These are phyloP conservation scores for Colletotrichum destructivum DNA, from an alignment of 2,329 filamentous ascomycete species.

Conservation along the genomic window DNA sequence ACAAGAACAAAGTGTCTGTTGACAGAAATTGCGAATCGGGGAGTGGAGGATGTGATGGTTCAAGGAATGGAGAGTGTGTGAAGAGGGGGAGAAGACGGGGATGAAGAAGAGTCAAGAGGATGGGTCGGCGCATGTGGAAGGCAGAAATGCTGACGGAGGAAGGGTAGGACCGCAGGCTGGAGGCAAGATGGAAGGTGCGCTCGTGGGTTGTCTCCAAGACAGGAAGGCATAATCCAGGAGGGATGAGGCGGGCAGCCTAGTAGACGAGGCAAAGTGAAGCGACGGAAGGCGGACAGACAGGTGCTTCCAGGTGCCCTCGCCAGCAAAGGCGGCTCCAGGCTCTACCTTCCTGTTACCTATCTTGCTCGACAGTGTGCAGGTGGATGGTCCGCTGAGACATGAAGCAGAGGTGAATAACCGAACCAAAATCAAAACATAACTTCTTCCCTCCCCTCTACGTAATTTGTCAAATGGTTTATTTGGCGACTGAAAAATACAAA, in stretches of 20 bases:
- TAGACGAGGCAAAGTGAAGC: background rate
- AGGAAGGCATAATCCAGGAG: background rate
- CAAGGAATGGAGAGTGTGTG: background rate
- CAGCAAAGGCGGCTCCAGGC: background rate
- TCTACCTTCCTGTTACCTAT: background rate
- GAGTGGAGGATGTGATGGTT: background rate
- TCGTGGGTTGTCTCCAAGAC: background rate
- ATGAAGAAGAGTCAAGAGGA: background rate
- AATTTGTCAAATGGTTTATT: background rate
- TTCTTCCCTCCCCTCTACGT: background rate
- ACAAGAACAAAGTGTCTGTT: constrained; percentile 4
- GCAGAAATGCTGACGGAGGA: background rate
- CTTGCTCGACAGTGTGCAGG: background rate
- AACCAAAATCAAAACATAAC: no score
- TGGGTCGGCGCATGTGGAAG: background rate
- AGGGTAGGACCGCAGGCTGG: background rate
- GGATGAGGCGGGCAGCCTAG: background rate
- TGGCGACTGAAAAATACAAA: background rate
- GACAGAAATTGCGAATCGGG: constrained; percentile 1
- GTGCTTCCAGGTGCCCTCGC: background rate
- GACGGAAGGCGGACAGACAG: background rate
- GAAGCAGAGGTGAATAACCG: background rate
- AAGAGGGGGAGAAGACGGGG: background rate
- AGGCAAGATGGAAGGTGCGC: background rate
- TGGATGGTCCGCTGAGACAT: no score